Conservation (phyloP, 371 early-diverging fungal genomes). For the Funneliformis caledonium region DNA sequence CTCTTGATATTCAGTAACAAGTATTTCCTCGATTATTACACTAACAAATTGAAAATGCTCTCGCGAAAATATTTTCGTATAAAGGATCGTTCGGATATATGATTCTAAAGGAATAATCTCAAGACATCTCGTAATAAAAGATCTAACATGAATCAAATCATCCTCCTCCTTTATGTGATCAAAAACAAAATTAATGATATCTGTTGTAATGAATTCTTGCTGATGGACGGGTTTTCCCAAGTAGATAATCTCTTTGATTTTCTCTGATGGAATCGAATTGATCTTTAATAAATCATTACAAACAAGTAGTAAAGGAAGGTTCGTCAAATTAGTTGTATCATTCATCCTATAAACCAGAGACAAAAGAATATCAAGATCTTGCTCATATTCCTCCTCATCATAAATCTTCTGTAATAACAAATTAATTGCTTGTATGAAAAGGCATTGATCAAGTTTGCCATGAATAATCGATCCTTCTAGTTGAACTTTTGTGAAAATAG, state of each 20-base stretch:
- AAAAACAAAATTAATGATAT: neutral
- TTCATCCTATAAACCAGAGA: neutral
- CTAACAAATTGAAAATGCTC: slow-evolving; percentile 1
- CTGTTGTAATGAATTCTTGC: too few relatives aligned
- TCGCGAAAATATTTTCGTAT: slow-evolving; percentile 3
- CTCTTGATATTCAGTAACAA: slow-evolving; percentile 6
- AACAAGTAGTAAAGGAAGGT: neutral
- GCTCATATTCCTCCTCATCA: slow-evolving; percentile 6
- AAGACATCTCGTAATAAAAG: slow-evolving; percentile 15
- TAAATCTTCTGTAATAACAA: neutral
- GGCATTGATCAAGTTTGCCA: neutral
- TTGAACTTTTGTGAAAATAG: neutral
- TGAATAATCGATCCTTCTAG: neutral
- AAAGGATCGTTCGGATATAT: neutral
- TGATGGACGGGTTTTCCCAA: neutral
- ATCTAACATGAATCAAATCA: neutral
- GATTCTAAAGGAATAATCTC: slow-evolving; percentile 27
- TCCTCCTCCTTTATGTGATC: neutral
- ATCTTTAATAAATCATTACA: neutral
- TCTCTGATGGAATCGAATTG: too few relatives aligned
- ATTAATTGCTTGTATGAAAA: neutral
- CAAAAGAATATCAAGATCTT: neutral
- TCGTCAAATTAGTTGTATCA: too few relatives aligned
- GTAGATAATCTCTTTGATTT: neutral
- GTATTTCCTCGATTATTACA: slow-evolving; percentile 9